Evolutionary conservation across 768 basidiomycete genomes (phyloP).

Genomic region (Cystobasidium tubakii): DNA sequence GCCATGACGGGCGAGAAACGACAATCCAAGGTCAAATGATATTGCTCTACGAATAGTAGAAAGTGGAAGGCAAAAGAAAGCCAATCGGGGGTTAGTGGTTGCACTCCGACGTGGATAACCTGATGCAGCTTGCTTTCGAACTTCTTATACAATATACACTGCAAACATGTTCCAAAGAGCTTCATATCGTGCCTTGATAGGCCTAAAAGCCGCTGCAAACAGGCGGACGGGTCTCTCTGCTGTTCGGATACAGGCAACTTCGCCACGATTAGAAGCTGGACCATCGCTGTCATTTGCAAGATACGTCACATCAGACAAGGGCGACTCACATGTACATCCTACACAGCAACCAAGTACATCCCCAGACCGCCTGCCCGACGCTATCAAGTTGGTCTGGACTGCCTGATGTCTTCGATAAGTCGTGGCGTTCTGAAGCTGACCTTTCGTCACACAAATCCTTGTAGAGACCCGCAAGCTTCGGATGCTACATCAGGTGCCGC

Average conservation of each 20-base stretch:
- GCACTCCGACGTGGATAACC: neutral
- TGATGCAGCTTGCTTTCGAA: neutral
- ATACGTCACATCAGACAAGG: neutral
- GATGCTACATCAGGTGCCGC: constrained; percentile 6
- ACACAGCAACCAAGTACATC: constrained; percentile 17
- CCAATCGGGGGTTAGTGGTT: neutral
- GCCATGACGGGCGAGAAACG: neutral
- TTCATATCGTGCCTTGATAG: neutral
- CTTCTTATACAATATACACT: neutral
- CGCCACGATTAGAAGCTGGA: neutral
- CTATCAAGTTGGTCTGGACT: neutral
- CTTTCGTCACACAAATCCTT: neutral
- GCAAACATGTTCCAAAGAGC: constrained; percentile 3
- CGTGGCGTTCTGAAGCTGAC: neutral
- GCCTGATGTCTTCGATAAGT: neutral
- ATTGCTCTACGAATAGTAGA: no score
- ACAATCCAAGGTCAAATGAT: no score
- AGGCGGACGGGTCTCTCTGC: neutral
- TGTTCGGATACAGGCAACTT: neutral
- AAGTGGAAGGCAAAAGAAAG: neutral
- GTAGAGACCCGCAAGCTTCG: constrained; percentile 11
- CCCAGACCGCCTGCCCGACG: neutral
- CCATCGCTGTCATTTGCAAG: constrained; percentile 1
- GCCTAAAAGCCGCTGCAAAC: neutral
- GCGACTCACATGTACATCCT: neutral